Evolutionary conservation across 805 yeast species (phyloP), one percentile per base, ranked within the genome.

Genomic region (Suhomyces kilbournensis): DNA sequence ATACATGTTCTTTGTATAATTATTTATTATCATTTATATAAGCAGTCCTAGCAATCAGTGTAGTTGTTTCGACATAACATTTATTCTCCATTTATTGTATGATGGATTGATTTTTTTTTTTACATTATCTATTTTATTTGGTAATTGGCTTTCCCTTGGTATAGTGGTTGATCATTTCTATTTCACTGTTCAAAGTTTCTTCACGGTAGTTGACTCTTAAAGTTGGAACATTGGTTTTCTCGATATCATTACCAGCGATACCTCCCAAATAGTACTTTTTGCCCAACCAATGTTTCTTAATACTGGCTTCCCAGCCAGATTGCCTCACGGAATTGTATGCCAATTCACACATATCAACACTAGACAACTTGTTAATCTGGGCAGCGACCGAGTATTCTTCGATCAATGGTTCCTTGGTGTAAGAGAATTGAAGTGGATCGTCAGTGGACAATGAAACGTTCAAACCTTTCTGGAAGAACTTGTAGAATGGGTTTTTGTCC

Each of bases 321-420:
- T 93, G 97, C 54, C 79, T 69, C 3, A 94, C 98, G 0, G 98
- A 92, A 69, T 93, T 92, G 57, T 84, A 80, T 0, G 99, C 99
- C 60, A 94, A 76, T 68, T 94, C 99, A 67, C 98, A 92, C 96
- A 94, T 90, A 70, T 94, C 99, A 30, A 93, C 98, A 56, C 90
- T 84, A 0, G 96, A 90, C 42, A 94, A 78, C 66, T 94, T 91
- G 77, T 92, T 94, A 60, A 94, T 94, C 70, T 94, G 98, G 0
- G 97, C 98, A 6, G 99, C 99, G 28, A 94, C 98, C 2, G 97
- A 90, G 68, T 92, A 94, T 70, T 94, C 99, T 69, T 94, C 99
- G 60, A 94, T 94, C 63, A 94, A 78, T 14, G 99, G 98, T 66
- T 94, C 99, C 64, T 96, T 84, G 30, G 99, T 94, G 72, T 91